phyloP scores from a whole-genome alignment of 1,139 yeast genomes.

The Debaryomyces sp. region DNA sequence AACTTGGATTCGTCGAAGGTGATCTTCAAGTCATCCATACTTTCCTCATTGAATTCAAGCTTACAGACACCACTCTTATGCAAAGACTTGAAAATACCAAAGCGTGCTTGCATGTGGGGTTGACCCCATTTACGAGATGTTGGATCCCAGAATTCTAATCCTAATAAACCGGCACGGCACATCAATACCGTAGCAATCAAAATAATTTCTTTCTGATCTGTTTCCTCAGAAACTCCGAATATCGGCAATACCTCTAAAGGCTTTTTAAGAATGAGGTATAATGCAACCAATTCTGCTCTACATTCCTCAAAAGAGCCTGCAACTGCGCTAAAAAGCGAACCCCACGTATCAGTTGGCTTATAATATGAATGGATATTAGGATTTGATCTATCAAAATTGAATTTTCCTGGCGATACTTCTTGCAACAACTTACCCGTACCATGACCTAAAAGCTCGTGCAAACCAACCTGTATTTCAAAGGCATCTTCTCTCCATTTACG shows the following conservation, averaged over 20 bases:
- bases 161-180: constrained; percentile 86
- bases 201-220: constrained; percentile 65
- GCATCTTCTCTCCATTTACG: constrained; percentile 79
- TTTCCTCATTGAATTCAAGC: constrained; percentile 50
- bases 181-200: constrained; percentile 72
- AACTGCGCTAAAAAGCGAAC: constrained; percentile 75
- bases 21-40: constrained; percentile 61
- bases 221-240: constrained; percentile 62
- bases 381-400: constrained; percentile 71
- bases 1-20: constrained; percentile 63
- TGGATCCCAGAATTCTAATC: constrained; percentile 88
- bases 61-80: constrained; percentile 68
- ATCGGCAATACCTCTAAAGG: constrained; percentile 61
- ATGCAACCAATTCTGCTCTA: constrained; percentile 88
- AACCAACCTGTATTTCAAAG: constrained; percentile 90
- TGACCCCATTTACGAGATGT: constrained; percentile 84
- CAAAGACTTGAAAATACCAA: constrained; percentile 77
- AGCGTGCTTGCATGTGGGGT: constrained; percentile 95
- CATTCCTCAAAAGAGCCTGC: constrained; percentile 95
- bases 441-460: constrained; percentile 90
- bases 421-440: constrained; percentile 83
- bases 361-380: constrained; percentile 73
- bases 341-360: constrained; percentile 86
- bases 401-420: constrained; percentile 63
- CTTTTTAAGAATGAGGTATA: constrained; percentile 72